Conservation (phyloP, 306 rosid genomes). For the Vigna unguiculata region DNA sequence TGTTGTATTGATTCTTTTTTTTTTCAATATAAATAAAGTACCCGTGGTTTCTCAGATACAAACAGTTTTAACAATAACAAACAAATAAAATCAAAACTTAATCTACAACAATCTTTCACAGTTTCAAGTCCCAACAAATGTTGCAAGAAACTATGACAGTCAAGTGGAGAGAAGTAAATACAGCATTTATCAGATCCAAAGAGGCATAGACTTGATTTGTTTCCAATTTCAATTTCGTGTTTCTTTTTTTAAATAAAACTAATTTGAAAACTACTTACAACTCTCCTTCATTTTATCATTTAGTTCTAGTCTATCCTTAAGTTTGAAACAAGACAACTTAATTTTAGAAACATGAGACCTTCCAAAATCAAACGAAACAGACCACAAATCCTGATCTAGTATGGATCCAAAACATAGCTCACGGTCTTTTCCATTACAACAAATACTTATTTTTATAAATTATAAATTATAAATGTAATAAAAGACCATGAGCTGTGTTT, state of each 20-base stretch:
- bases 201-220: neutral
- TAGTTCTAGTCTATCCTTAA: neutral
- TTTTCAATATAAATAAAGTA: too few relatives aligned
- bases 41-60: too few relatives aligned
- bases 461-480: neutral
- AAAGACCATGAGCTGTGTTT: too few relatives aligned
- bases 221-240: neutral
- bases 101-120: neutral
- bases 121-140: neutral
- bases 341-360: conserved; percentile 3
- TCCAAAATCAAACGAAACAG: too few relatives aligned
- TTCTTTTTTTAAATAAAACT: neutral
- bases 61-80: neutral
- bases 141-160: conserved; percentile 8
- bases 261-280: neutral
- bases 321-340: conserved; percentile 11
- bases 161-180: conserved; percentile 22
- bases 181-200: neutral
- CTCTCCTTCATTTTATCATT: neutral
- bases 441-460: conserved; percentile 1
- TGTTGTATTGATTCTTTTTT: too few relatives aligned
- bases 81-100: neutral
- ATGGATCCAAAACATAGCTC: neutral
- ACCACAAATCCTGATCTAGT: conserved; percentile 7
- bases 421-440: neutral